Evolutionary conservation across 352 stramenopile genomes (phyloP), one percentile per base, ranked within the genome.

Genomic region (Phytophthora sojae): DNA sequence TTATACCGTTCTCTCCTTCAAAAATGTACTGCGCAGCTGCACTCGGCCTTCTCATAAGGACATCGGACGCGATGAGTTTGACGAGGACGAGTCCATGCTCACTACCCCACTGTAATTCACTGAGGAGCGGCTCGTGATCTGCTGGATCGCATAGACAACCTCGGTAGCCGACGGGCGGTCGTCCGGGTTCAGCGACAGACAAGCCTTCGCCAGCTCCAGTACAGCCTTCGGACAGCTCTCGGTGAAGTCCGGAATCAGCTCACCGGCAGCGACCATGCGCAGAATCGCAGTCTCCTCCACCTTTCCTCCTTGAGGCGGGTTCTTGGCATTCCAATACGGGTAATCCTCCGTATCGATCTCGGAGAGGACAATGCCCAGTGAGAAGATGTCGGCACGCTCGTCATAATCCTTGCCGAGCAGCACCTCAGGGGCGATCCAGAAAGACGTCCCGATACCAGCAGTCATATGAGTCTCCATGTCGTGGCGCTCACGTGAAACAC

Each of bases 401-500:
- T 88, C 77, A 45, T 89, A 89, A 61, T 81, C 65, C 52, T 80
- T 80, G 32, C 83, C 83, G 12, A 89, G 49, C 23, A 93, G 51
- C 55, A 93, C 82, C 57, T 93, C 83, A 0, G 85, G 85, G 3
- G 85, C 85, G 67, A 91, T 91, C 85, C 85, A 93, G 70, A 90
- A 90, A 63, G 70, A 85, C 56, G 85, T 91, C 0, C 85, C 85
- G 58, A 93, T 86, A 6, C 83, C 85, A 3, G 80, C 75, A 3
- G 85, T 92, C 82, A 92, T 91, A 73, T 89, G 80, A 5, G 82
- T 90, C 60, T 89, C 82, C 45, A 88, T 83, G 19, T 75, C 73
- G 62, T 86, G 69, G 14, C 77, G 77, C 55, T 91, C 81, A 9
- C 85, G 82, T 0, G 81, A 91, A n/a, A 91, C 78, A 17, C 85